Conservation (phyloP, 2,329 filamentous ascomycete species). For the Pyrenochaeta sp. region DNA sequence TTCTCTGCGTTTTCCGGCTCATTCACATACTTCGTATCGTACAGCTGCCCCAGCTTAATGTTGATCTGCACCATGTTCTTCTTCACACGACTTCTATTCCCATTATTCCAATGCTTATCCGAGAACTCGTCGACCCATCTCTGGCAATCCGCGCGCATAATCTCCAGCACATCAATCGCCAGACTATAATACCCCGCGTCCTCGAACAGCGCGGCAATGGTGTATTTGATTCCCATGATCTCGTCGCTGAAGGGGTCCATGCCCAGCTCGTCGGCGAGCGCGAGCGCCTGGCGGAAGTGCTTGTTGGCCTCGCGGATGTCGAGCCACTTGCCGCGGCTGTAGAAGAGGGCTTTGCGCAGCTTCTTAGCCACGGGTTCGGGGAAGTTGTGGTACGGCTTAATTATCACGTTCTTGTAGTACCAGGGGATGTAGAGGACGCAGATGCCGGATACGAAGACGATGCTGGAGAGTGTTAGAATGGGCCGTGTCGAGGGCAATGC, state of each 20-base stretch:
- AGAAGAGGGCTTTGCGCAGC: conserved; percentile 85
- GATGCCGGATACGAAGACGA: conserved; percentile 49
- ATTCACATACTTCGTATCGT: conserved; percentile 77
- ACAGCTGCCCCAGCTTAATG: conserved; percentile 85
- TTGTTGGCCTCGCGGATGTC: conserved; percentile 80
- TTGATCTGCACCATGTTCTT: conserved; percentile 77
- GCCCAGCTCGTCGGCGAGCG: conserved; percentile 73
- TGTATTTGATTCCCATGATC: conserved; percentile 86
- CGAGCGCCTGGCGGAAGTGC: conserved; percentile 82
- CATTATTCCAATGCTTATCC: conserved; percentile 48
- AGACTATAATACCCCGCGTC: conserved; percentile 73
- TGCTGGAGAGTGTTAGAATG: conserved; percentile 31
- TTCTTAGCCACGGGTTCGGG: conserved; percentile 77
- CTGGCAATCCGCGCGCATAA: conserved; percentile 73
- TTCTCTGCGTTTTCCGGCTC: conserved; percentile 78
- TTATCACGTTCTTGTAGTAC: conserved; percentile 56
- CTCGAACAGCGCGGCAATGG: conserved; percentile 81
- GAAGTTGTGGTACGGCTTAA: conserved; percentile 61
- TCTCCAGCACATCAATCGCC: conserved; percentile 79
- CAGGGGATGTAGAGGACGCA: conserved; percentile 54
- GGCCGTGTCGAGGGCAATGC: not conserved
- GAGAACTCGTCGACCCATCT: conserved; percentile 57
- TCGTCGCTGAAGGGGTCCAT: conserved; percentile 93
- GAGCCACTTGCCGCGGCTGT: conserved; percentile 70
- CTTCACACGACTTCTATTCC: conserved; percentile 69